Evolutionary conservation across 768 basidiomycete genomes (phyloP).

Genomic region (Termitomyces sp.): DNA sequence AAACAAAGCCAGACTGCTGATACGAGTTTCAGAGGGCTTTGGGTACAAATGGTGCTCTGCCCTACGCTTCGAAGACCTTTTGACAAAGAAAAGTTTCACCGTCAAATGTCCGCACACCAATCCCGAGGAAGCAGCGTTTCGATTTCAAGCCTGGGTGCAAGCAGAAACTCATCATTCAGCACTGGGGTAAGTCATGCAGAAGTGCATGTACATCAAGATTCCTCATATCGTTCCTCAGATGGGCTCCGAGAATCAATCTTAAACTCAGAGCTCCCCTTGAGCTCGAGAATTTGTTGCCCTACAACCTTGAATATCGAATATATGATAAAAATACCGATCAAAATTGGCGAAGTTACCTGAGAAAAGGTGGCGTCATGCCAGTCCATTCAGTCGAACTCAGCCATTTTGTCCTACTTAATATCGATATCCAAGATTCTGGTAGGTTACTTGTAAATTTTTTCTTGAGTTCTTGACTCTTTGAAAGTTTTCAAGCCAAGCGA

Average conservation of each 20-base stretch:
- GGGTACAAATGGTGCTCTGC: slow-evolving; percentile 92
- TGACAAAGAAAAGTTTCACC: slow-evolving; percentile 62
- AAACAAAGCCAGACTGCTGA: not conserved
- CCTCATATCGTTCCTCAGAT: slow-evolving; percentile 36
- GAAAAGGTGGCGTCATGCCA: slow-evolving; percentile 92
- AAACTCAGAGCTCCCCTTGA: slow-evolving; percentile 91
- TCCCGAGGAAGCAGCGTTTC: slow-evolving; percentile 81
- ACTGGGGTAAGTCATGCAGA: slow-evolving; percentile 39
- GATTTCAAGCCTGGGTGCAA: slow-evolving; percentile 89
- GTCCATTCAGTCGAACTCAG: slow-evolving; percentile 91
- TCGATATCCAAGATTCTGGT: slow-evolving; percentile 92
- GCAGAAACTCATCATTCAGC: slow-evolving; percentile 52
- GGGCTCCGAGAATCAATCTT: slow-evolving; percentile 80
- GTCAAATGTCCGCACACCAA: slow-evolving; percentile 83
- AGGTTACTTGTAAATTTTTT: slow-evolving; percentile 11
- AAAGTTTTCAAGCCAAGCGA: slow-evolving; percentile 90
- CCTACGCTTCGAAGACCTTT: slow-evolving; percentile 85
- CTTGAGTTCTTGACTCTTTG: not conserved
- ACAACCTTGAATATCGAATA: slow-evolving; percentile 91
- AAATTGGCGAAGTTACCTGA: slow-evolving; percentile 91
- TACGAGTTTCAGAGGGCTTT: slow-evolving; percentile 70
- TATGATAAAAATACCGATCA: slow-evolving; percentile 94
- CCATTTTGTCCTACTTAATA: slow-evolving; percentile 85
- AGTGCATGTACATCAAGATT: not conserved
- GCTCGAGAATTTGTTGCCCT: slow-evolving; percentile 92